Base-by-base conservation (phyloP, 345 rosid species). In the Gossypium australe region DNA sequence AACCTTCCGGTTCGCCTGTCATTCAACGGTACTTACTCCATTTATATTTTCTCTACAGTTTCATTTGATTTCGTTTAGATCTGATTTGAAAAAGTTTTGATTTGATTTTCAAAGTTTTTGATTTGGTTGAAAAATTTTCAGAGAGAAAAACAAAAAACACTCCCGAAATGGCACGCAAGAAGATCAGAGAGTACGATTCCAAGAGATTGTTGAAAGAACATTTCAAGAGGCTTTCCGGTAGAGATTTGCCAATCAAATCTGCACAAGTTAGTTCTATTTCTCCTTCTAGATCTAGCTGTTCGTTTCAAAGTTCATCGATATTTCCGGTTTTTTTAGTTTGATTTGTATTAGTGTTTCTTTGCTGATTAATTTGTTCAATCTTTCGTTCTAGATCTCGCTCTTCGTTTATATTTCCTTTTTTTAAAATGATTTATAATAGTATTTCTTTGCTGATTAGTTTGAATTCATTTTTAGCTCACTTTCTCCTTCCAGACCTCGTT, bases 81-180 rank as follows among this genome's bases (percentile, higher is more conserved):
- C 43, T 76, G 77, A 77, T 77, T 79, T 73, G 49, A 12, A 45
- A 51, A 9, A 8, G 45, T n/a, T 29, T 57, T 45, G 24, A 16
- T 72, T 65, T 7, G 52, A 13, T 61, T 48, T 18, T 4, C 25
- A 3, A 49, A 53, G 48, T 70, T 53, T 80, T 78, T 70, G 27
- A 24, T 77, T 72, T 65, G 44, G 77, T 9, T 70, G 47, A 12
- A 20, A 60, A 63, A 29, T 25, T 45, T 76, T 29, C 63, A 74
- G 71, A 6, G 66, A 51, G 67, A 75, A 9, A 27, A 49, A 34
- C 41, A 34, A 14, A 2, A 12, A 47, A 45, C 59, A 18, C 24
- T 34, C 41, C 18, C 20, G 43, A 49, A 69, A 94, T 94, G 98
- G 98, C 98, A 24, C 92, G 98, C 65, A 94, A 94, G 97, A 94